A percentile compares a stretch with the other conserved stretches of the same genome.
Evolutionary conservation across 176 grass and related monocot genomes (phyloP).

Genomic region (Oryza nivara): DNA sequence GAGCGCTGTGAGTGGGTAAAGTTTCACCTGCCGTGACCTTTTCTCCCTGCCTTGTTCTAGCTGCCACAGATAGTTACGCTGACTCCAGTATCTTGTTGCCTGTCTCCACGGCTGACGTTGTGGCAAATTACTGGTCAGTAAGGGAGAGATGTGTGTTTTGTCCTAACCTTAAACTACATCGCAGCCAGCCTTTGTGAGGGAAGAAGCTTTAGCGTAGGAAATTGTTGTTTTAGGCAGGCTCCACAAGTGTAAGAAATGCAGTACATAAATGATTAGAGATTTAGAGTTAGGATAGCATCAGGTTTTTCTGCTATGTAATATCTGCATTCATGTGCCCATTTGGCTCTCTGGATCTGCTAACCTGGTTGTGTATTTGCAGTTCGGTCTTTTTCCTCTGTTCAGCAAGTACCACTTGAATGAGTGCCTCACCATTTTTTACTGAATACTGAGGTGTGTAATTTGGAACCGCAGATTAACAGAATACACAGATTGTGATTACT

Average conservation of each 20-base stretch:
- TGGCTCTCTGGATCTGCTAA: background rate
- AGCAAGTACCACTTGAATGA: background rate
- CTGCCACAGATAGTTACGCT: background rate
- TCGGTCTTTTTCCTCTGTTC: background rate
- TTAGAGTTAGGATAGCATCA: conserved; percentile 20
- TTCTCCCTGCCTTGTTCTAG: conserved; percentile 2
- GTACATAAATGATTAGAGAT: conserved; percentile 2
- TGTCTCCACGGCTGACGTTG: background rate
- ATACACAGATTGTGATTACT: background rate
- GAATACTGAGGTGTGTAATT: background rate
- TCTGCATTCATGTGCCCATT: background rate
- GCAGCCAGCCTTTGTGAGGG: background rate
- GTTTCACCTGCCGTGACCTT: conserved; percentile 13
- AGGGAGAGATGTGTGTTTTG: background rate
- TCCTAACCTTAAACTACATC: background rate
- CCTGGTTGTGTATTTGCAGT: conserved; percentile 13
- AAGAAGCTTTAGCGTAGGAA: conserved; percentile 16
- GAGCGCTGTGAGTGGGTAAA: conserved; percentile 22
- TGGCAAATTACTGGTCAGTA: background rate
- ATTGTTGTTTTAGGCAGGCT: conserved; percentile 2
- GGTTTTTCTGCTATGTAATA: background rate
- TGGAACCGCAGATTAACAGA: background rate
- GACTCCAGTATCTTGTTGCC: background rate
- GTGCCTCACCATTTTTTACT: background rate
- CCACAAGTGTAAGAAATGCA: conserved; percentile 12